A percentile compares a stretch with the other conserved stretches of the same genome.
phyloP scores from a whole-genome alignment of 805 yeast genomes.

The Pichia eremophila region DNA sequence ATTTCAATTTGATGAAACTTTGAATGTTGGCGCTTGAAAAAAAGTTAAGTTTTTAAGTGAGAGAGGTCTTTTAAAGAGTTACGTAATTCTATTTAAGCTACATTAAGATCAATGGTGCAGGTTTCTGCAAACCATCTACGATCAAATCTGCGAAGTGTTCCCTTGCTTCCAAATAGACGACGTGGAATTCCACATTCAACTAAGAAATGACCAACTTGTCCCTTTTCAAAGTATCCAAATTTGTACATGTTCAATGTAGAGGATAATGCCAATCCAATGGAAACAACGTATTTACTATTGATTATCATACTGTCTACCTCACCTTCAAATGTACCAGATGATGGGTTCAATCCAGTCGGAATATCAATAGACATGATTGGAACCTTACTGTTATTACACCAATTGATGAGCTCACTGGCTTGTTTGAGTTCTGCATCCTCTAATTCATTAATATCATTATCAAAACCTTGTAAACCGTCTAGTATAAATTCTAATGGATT shows the following conservation, averaged over 20 bases:
- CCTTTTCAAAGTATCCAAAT: constrained; percentile 38
- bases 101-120: constrained; percentile 1
- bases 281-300: constrained; percentile 46
- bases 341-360: constrained; percentile 77
- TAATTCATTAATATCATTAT: constrained; percentile 55
- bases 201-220: constrained; percentile 47
- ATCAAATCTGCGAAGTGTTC: constrained; percentile 40
- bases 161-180: constrained; percentile 34
- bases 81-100: neutral
- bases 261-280: constrained; percentile 65
- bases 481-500: constrained; percentile 72
- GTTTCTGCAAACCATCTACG: constrained; percentile 13
- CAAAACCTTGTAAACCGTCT: constrained; percentile 83
- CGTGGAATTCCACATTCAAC: constrained; percentile 67
- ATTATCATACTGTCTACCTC: constrained; percentile 13
- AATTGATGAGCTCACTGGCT: constrained; percentile 41
- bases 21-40: too few species aligned
- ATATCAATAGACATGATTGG: constrained; percentile 62
- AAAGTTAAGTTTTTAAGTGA: too few species aligned
- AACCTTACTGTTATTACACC: constrained; percentile 51
- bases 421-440: constrained; percentile 32
- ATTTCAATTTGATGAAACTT: too few species aligned
- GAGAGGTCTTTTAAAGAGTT: too few species aligned
- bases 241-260: constrained; percentile 54
- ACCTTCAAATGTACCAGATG: constrained; percentile 49